Evolutionary conservation across 805 yeast genomes (phyloP), one percentile per base, ranked within the genome.

Genomic region (Cyberlindnera nakhonratchasimensis): DNA sequence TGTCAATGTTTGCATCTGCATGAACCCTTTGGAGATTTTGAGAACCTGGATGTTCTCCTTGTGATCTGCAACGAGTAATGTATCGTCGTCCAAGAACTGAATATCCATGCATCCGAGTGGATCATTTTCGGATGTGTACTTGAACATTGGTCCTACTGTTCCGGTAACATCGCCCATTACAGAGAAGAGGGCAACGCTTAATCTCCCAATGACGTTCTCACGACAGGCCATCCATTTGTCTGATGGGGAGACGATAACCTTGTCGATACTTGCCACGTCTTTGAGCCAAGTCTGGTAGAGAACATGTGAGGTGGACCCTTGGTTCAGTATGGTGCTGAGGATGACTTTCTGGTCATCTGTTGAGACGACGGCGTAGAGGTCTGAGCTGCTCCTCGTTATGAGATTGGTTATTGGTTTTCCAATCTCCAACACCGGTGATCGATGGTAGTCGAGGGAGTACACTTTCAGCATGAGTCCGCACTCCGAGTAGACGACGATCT

Each of bases 11-110:
- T 29, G 23, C 3, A 23, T 14, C 24, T 20, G n/a, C 6, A 33
- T 39, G 2, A 49, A 28, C 1, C 52, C 55, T 7, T 22, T 28
- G 6, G 51, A 32, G 1, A 50, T 17, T 13, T 42, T 30, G 16
- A 53, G 25, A 2, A 30, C 33, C 6, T 36, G 33, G 3, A 46
- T 25, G 8, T 13, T 20, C 29, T 51, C 55, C 13, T 34, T 20
- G 35, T 50, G 54, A 31, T 52, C 58, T 32, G 44, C 48, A 5
- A 48, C 11, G 5, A 43, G 14, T 3, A 53, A 19, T 4, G 36
- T 29, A n/a, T 48, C 46, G 29, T 53, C 46, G 24, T 48, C 41
- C 5, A 42, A 6, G 36, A 52, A 53, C 20, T 33, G 30, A 2
- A 40, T 4, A 1, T 35, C 37, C 6, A 43, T 32, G 2, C 34